These are phyloP conservation scores for Pythium biforme DNA, from an alignment of 352 stramenopile species.

Conservation along the genomic window DNA sequence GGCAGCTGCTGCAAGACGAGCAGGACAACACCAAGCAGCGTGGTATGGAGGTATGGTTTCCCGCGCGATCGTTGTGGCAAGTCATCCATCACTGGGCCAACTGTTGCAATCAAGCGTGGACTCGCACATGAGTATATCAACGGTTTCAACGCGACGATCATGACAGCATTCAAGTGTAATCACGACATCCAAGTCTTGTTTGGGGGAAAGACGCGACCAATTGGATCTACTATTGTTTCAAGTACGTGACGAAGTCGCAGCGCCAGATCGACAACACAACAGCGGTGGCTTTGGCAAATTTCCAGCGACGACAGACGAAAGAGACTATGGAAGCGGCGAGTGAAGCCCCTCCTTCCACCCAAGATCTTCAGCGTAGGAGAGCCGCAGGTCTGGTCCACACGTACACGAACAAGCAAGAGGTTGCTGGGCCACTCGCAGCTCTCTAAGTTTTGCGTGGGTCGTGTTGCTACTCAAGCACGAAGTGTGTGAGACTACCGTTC, in stretches of 20 bases:
- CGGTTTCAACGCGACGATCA: neutral
- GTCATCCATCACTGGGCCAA: neutral
- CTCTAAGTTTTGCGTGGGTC: slow-evolving; percentile 11
- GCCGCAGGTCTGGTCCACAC: slow-evolving; percentile 14
- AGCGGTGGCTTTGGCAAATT: slow-evolving; percentile 17
- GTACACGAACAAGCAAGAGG: slow-evolving; percentile 21
- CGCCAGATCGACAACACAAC: slow-evolving; percentile 9
- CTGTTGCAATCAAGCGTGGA: neutral
- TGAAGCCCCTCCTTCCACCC: neutral
- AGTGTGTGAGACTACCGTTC: neutral
- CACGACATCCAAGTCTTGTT: slow-evolving; percentile 15
- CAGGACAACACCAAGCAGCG: neutral
- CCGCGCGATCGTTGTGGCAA: neutral
- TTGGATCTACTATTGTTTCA: slow-evolving; percentile 17
- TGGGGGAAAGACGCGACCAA: slow-evolving; percentile 13
- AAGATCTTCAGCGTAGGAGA: neutral
- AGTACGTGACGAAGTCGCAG: slow-evolving; percentile 18
- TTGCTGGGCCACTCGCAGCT: slow-evolving; percentile 16
- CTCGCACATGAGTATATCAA: neutral
- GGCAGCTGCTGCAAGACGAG: neutral
- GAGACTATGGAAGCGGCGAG: neutral
- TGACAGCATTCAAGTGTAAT: slow-evolving; percentile 16
- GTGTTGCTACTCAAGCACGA: slow-evolving; percentile 13
- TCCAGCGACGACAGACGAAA: slow-evolving; percentile 4
- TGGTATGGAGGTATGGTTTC: neutral